Base-by-base conservation (phyloP, 1,284 basidiomycete genomes). In the Ceratobasidium sp. region DNA sequence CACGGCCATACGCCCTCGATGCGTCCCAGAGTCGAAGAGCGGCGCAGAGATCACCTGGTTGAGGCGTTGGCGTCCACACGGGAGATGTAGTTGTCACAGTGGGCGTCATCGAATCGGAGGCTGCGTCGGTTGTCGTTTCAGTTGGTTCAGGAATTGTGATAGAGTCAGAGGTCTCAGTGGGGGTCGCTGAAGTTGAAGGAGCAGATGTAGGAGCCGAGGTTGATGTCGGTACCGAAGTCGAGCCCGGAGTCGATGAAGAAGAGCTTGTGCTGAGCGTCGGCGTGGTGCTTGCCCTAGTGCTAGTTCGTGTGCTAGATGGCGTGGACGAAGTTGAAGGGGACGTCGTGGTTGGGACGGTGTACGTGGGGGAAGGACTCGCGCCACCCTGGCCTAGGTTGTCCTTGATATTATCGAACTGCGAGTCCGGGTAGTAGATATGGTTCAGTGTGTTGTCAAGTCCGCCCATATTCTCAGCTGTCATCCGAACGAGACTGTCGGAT, bases 391-490 rank as follows among this genome's bases (percentile, higher is more conserved):
- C 74, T 75, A 79, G 77, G 18, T 79, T 76, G 35, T 77, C 72
- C 44, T 79, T 75, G 50, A 84, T 73, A 72, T 84, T 84, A 26
- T 80, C 80, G 76, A 79, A 84, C 76, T 80, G 80, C 66, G 79
- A 80, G 87, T 87, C 73, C 1, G 78, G 77, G 73, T 80, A 84
- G 21, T 81, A 81, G 76, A 94, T 86, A 77, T 94, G 92, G 80
- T 95, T 95, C 80, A 83, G 81, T 26, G 89, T 88, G 76, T 84
- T 83, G 81, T 91, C 89, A 52, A 92, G 84, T 18, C 78, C 73
- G 6, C 88, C 87, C 59, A 89, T 82, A 16, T 84, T 82, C 70
- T 77, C 76, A 0, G 82, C 84, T 21, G 85, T 84, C 9, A 84
- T 85, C 26, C 81, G 80, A 11, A 91, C 86, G 21, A 92, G 84